Base-by-base conservation (phyloP, 495 filamentous ascomycete species). In the Podospora comata region DNA sequence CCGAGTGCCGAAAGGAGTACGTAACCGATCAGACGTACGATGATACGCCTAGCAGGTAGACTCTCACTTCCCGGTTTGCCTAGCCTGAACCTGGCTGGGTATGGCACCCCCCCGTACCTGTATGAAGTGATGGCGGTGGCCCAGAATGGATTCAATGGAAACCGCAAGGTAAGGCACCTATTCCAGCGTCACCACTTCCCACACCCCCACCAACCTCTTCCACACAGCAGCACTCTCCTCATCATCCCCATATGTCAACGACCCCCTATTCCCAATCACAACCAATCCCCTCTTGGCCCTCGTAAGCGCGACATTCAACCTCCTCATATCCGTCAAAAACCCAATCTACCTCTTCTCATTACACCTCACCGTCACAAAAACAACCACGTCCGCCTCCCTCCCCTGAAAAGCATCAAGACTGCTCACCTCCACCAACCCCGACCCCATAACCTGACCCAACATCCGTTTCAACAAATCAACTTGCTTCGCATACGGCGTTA, bases 371-470 rank as follows among this genome's bases (percentile, higher is more conserved):
- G 83, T 83, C 48, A 81, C 79, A 67, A 81, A 84, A 23, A 86
- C 76, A 19, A 86, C 76, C 44, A 85, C 76, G 66, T 85, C 84
- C 7, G 82, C 82, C 70, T 85, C 83, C 6, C 78, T 79, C 5
- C 84, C 84, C 66, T 85, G 83, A 65, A 80, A 86, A 1, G 82
- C 82, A 62, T 86, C 84, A 60, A 85, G 82, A 67, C 79, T 84
- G 5, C 69, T 80, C 15, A 85, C 77, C 62, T 78, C 76, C 20
- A 79, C 68, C 19, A 70, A 13, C 20, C 30, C 69, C 1, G 70
- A 23, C 1, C 62, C 67, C 4, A 56, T 11, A 15, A 66, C 16
- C 20, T 55, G 5, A 7, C 78, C 64, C 6, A 79, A 64, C 16
- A 76, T 60, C 44, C 66, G 32, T 57, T 75, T 74, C 15, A 85